Evolutionary conservation across 306 rosid genomes (phyloP), one percentile per base, ranked within the genome.

Genomic region (Hylodesmum podocarpum): DNA sequence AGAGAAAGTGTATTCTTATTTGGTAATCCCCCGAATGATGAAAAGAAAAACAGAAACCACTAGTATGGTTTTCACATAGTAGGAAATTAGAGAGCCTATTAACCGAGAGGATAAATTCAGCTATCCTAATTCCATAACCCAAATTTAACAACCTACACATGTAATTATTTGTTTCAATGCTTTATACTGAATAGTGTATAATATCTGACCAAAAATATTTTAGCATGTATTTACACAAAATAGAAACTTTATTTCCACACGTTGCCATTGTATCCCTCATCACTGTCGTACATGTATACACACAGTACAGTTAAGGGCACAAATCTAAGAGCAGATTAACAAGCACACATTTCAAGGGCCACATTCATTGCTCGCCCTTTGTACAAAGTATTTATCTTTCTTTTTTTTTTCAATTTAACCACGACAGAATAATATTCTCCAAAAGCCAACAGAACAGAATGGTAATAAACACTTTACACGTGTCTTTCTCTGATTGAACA

Each of bases 401-500:
- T n/a, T 25, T 29, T 5, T 62, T 27, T 19, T 79, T 69, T 27
- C 53, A 27, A 49, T 67, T 80, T 51, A 51, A 66, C 66, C 43
- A 59, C 37, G 59, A 51, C 66, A 47, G 21, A 50, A 66, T 27
- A 54, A 59, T 72, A 51, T 25, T 73, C 57, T 69, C 25, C 63
- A 64, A 54, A 39, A 66, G 58, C 46, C 70, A 78, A 70, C 55
- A 63, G 43, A 74, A 78, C 21, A 54, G 14, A 63, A 74, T 29
- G 75, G 73, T 19, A 33, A 50, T 16, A 53, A 54, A 58, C 77
- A 81, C 40, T 55, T 85, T 82, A 95, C 98, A 74, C 68, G 89
- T 84, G 62, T 89, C 92, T 79, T 95, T 90, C 77, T 92, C 97
- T 70, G 82, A 90, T 74, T 84, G 88, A 71, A 85, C 91, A 55